A percentile compares a stretch with the other conserved stretches of the same genome.
Evolutionary conservation across 148 eudicot species (phyloP).

Genomic region (Spergularia bocconei): DNA sequence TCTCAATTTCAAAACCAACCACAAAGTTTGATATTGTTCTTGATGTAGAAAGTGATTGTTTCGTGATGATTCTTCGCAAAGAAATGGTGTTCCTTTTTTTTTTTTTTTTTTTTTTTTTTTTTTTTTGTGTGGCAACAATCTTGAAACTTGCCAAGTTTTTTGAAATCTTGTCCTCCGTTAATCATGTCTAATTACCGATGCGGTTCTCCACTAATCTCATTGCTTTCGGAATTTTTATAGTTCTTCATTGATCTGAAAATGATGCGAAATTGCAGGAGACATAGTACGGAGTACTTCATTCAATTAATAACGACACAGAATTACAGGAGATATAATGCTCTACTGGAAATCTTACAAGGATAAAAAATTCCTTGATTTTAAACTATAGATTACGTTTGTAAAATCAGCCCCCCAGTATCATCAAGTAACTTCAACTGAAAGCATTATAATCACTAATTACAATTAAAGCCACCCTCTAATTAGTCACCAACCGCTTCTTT

Average conservation of each 20-base stretch:
- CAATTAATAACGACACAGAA: no score
- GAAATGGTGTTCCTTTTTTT: neutral
- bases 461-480: neutral
- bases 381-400: no score
- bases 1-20: conserved; percentile 6
- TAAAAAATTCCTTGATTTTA: neutral
- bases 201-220: neutral
- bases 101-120: neutral
- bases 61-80: neutral
- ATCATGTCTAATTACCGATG: neutral
- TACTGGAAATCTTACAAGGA: neutral
- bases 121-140: neutral
- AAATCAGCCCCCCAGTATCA: no score
- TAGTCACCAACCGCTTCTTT: neutral
- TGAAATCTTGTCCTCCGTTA: neutral
- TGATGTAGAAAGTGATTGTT: neutral
- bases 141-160: neutral
- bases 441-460: neutral
- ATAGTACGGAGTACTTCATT: neutral
- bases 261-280: neutral
- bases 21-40: conserved; percentile 3
- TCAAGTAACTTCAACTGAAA: neutral
- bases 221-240: neutral
- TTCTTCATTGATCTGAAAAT: neutral
- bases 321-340: no score